Evolutionary conservation across 176 grass and related monocot species (phyloP).

Genomic region (Oryza glumipatula): DNA sequence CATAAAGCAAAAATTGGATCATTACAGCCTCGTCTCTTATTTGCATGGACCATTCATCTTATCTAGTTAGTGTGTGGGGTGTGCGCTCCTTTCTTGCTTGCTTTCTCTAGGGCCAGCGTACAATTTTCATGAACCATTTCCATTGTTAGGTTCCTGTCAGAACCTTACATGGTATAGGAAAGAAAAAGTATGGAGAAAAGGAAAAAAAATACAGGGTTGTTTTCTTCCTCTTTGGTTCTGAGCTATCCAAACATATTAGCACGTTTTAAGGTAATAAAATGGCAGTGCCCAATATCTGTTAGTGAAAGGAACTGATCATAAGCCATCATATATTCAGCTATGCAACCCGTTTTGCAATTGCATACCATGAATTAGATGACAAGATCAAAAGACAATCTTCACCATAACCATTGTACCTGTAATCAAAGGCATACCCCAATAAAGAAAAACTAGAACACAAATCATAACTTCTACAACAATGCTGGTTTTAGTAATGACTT

Average conservation of each 20-base stretch:
- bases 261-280: slow-evolving; percentile 27
- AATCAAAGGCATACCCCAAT: not conserved
- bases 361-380: not conserved
- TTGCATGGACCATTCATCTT: slow-evolving; percentile 46
- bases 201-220: slow-evolving; percentile 15
- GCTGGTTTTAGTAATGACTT: not conserved
- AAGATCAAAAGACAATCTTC: not conserved
- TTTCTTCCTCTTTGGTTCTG: slow-evolving; percentile 32
- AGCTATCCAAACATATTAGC: slow-evolving; percentile 12
- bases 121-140: slow-evolving; percentile 32
- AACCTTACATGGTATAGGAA: slow-evolving; percentile 35
- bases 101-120: slow-evolving; percentile 34
- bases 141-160: slow-evolving; percentile 38
- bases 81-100: slow-evolving; percentile 32
- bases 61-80: slow-evolving; percentile 14
- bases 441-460: not conserved
- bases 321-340: not conserved
- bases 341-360: slow-evolving; percentile 17
- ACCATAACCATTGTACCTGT: not conserved
- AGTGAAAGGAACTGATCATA: slow-evolving; percentile 21
- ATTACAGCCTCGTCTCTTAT: slow-evolving; percentile 22
- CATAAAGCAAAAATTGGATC: slow-evolving; percentile 39
- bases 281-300: not conserved
- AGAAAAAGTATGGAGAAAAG: not conserved
- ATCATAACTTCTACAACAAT: not conserved